phyloP scores from a whole-genome alignment of 768 basidiomycete species.

The Mycena galericulata region DNA sequence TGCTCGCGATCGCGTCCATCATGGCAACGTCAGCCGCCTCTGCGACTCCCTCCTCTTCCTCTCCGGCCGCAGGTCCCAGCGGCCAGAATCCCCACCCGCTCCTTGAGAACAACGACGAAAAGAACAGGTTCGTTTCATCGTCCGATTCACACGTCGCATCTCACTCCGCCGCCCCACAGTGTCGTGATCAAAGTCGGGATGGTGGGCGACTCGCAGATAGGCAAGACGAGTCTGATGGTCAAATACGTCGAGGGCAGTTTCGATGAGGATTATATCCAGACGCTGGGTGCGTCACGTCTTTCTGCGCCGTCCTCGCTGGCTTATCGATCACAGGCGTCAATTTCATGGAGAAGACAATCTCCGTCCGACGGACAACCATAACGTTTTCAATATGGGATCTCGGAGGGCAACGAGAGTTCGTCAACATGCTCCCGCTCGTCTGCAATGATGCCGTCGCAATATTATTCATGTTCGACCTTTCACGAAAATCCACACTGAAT shows the following conservation, averaged over 20 bases:
- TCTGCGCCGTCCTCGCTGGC: neutral
- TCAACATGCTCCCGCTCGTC: slow-evolving; percentile 98
- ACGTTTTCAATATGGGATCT: slow-evolving; percentile 99
- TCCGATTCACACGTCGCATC: slow-evolving; percentile 18
- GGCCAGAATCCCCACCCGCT: slow-evolving; percentile 63
- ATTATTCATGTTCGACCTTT: slow-evolving; percentile 99
- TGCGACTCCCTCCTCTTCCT: slow-evolving; percentile 58
- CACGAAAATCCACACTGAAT: slow-evolving; percentile 96
- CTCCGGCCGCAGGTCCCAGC: slow-evolving; percentile 61
- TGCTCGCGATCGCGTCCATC: slow-evolving; percentile 38
- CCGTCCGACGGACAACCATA: slow-evolving; percentile 97
- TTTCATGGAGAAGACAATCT: slow-evolving; percentile 99
- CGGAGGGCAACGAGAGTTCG: slow-evolving; percentile 97
- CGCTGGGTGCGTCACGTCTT: slow-evolving; percentile 76
- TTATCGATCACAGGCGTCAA: slow-evolving; percentile 78
- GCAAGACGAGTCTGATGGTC: slow-evolving; percentile 99
- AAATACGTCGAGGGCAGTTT: slow-evolving; percentile 99
- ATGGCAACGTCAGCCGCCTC: slow-evolving; percentile 67
- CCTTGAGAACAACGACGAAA: slow-evolving; percentile 76
- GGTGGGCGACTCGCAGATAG: slow-evolving; percentile 99
- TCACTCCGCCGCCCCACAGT: slow-evolving; percentile 50
- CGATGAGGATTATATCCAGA: slow-evolving; percentile 99
- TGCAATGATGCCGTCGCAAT: slow-evolving; percentile 99
- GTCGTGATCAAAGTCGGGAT: slow-evolving; percentile 99
- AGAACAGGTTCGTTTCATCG: slow-evolving; percentile 66